Evolutionary conservation across 305 asterid genomes (phyloP), one percentile per base, ranked within the genome.

Genomic region (Vinca major): DNA sequence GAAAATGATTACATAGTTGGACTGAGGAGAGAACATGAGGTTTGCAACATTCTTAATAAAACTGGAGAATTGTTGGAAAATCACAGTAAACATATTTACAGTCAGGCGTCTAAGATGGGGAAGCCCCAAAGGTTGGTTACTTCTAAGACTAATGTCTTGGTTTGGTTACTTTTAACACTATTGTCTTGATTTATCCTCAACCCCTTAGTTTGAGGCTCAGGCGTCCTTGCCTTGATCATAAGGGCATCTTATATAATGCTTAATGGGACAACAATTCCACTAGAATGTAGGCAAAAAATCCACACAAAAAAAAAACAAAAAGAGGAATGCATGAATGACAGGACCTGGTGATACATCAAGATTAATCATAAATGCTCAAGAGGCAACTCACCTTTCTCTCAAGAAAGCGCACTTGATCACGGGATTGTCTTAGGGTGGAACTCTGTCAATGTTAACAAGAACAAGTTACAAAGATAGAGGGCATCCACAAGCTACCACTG

Each of bases 341-440:
- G 63, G 45, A 39, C 39, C n/a, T 62, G 52, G 51, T 49, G 57
- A 65, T 10, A 7, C 17, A 33, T 3, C 19, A 7, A 26, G 21
- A 7, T 65, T 39, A 10, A 33, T 49, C 36, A 14, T 4, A 43
- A 39, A 61, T 8, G 41, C 16, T 56, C 3, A 39, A 45, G 76
- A 74, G 41, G 4, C 61, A 45, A 36, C 60, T 61, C 73, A 93
- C 99, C 96, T 85, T 93, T 80, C 84, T 90, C 84, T 89, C 97
- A 65, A 90, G 81, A 68, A 72, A 75, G 63, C 81, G 88, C 66
- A 89, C 96, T 80, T 78, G 91, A 67, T 84, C 82, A 71, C 99
- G 97, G 63, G 96, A 84, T 63, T 84, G 85, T 79, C 86, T 87
- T 87, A 93, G 77, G 70, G 75, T 74, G 71, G 90, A 80, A 80